Evolutionary conservation across 2,329 filamentous ascomycete genomes (phyloP), one percentile per base, ranked within the genome.

Genomic region (Xylariomycetidae sp.): DNA sequence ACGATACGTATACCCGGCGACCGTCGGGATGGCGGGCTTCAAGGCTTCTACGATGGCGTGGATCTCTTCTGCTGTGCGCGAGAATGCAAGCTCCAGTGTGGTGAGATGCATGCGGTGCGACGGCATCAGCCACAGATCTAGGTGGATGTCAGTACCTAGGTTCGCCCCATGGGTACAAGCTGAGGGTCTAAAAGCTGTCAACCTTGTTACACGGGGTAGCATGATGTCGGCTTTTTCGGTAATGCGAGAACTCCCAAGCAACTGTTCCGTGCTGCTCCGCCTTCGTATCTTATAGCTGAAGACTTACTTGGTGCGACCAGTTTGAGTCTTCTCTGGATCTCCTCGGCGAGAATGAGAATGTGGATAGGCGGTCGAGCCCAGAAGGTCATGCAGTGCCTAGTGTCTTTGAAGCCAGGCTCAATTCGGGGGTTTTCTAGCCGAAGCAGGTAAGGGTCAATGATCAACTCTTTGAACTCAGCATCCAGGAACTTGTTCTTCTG

Each of bases 41-140:
- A 94, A 64, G 7, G 61, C 57, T 2, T 70, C 52, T 25, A 85
- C 70, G 9, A 93, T 64, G 1, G 60, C 55, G 9, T 70, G 68
- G 29, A 94, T 85, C 52, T 90, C 80, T 1, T 68, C 62, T 1
- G 75, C 63, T 0, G 84, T 86, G 31, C 78, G 78, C 16, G 82
- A 88, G 57, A 92, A 87, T n/a, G 82, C 77, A 18, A 95, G 66
- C 57, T 96, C 90, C 3, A 95, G 69, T 1, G 79, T 74, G 0
- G 90, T 96, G 62, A 94, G 76, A 60, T 96, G 90, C 53, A 95
- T 79, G 39, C 74, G 74, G 34, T 82, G 67, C 8, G 70, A 60
- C 0, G 89, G 87, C 83, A 94, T 93, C 26, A 90, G 68, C 90
- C 90, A 96, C 17, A 94, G 63, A 44, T 71, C 85, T 89, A 44